Evolutionary conservation across 371 early-diverging fungal species (phyloP).

Genomic region (Actinomortierella wolfii): DNA sequence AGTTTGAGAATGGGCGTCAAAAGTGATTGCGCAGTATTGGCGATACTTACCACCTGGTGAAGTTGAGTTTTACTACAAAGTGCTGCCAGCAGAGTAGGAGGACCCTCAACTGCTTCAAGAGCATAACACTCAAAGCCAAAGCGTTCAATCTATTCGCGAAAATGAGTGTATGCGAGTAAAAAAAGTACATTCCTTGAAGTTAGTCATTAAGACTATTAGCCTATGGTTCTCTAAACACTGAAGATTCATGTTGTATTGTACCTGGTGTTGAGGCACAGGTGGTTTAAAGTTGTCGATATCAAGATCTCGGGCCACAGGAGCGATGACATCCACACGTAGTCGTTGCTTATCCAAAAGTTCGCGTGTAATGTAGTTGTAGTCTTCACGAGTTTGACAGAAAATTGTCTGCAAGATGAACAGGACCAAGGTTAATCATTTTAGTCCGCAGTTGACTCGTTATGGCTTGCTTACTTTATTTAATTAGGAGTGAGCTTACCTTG

Average conservation of each 20-base stretch:
- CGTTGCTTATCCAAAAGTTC: slow-evolving; percentile 62
- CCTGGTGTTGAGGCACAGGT: slow-evolving; percentile 50
- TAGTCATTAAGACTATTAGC: too few species aligned
- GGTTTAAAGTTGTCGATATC: slow-evolving; percentile 45
- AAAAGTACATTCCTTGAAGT: too few species aligned
- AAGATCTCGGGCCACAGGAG: slow-evolving; percentile 46
- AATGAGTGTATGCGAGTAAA: neutral
- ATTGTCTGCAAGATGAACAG: slow-evolving; percentile 62
- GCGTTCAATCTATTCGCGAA: slow-evolving; percentile 19
- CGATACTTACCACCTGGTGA: slow-evolving; percentile 58
- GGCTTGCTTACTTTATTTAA: too few species aligned
- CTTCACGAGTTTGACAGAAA: slow-evolving; percentile 76
- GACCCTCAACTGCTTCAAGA: slow-evolving; percentile 79
- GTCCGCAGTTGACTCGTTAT: too few species aligned
- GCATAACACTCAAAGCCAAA: slow-evolving; percentile 79
- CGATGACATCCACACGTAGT: slow-evolving; percentile 67
- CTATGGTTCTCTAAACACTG: too few species aligned
- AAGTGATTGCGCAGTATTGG: neutral
- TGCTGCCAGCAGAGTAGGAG: slow-evolving; percentile 64
- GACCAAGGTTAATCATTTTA: neutral
- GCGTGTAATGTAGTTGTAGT: slow-evolving; percentile 71
- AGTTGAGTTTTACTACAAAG: slow-evolving; percentile 65
- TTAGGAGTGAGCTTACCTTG: too few species aligned
- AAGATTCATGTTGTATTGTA: slow-evolving; percentile 11
- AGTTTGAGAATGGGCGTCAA: neutral